Evolutionary conservation across 2,329 filamentous ascomycete genomes (phyloP), one percentile per base, ranked within the genome.

Genomic region (Pestalotiopsis sp.): DNA sequence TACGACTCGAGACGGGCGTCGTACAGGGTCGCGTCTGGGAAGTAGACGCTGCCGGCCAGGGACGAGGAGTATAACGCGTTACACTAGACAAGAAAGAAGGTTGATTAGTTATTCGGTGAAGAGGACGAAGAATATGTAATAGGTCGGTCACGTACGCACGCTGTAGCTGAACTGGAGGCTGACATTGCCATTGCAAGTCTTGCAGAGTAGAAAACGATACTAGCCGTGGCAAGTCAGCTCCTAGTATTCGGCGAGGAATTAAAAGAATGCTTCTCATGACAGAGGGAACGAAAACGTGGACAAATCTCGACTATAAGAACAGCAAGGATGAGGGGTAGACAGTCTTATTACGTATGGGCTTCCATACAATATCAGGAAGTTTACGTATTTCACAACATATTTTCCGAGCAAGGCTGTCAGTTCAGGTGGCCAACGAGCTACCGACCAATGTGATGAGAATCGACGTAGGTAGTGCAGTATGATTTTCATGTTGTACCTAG

Each of bases 1-100:
- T 66, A 66, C 11, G 67, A 59, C 12, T 39, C 57, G 13, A 67
- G 17, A 11, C 65, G 65, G n/a, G 39, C 65, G 13, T 61, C 20
- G 20, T 67, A 67, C 6, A 23, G 4, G 17, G 12, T 58, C 11
- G 36, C 2, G 23, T 66, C 12, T 20, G 64, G 64, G 27, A 57
- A 66, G 45, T 17, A 27, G 45, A 57, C 27, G 13, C 23, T 56
- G 27, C 52, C 27, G 14, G 17, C 62, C 4, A 66, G 20, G 12
- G 27, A 23, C 9, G 59, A 62, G 14, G n/a, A 5, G 12, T 17
- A n/a, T 11, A 62, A 4, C 7, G 57, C 25, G 6, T n/a, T 9
- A 17, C 57, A 59, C 57, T 59, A 25, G 45, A n/a, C n/a, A 20
- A 6, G 25, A 27, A 7, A 20, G 3, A 58, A n/a, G n/a, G n/a